phyloP scores from a whole-genome alignment of 2,329 filamentous ascomycete genomes.

The Curvularia verruculosa region DNA sequence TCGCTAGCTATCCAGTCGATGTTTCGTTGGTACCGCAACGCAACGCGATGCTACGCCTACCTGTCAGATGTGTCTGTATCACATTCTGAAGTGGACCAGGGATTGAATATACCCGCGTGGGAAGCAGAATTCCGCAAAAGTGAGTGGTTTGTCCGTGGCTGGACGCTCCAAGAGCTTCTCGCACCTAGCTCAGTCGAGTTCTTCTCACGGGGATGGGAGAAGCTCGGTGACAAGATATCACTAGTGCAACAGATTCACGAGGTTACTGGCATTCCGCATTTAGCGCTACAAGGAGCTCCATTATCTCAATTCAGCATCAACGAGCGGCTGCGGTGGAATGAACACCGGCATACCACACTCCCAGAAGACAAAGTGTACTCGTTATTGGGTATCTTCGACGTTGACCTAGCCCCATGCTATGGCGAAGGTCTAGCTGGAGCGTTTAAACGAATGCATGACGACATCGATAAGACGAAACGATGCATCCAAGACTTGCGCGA shows the following conservation, averaged over 20 bases:
- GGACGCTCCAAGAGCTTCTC: background rate
- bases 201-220: background rate
- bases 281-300: background rate
- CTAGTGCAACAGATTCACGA: background rate
- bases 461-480: background rate
- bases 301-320: background rate
- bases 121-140: background rate
- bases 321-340: background rate
- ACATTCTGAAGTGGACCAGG: background rate
- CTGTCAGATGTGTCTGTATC: background rate
- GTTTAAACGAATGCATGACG: background rate
- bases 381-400: background rate
- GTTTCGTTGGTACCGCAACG: slow-evolving; percentile 2
- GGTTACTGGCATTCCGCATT: background rate
- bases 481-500: background rate
- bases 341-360: background rate
- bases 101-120: background rate
- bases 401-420: background rate
- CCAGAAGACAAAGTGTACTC: background rate
- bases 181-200: background rate
- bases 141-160: background rate
- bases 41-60: background rate
- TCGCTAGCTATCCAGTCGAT: background rate
- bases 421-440: background rate
- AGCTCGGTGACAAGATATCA: background rate